A percentile compares a stretch with the other conserved stretches of the same genome.
Conservation (phyloP, 2,329 filamentous ascomycete genomes). For the Venturia effusa region DNA sequence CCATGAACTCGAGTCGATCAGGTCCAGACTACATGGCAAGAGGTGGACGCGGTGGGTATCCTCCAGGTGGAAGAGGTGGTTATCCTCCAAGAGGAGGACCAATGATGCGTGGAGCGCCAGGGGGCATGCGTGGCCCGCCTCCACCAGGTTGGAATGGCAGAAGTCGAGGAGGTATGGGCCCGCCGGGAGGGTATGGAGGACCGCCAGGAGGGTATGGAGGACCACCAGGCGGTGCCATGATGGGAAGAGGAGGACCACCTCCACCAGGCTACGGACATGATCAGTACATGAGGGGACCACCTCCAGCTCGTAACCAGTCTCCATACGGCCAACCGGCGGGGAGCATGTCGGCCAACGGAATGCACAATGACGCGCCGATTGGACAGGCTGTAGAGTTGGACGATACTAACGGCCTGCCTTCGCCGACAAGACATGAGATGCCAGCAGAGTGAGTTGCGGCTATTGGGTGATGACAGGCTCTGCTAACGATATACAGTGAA, state of each 20-base stretch:
- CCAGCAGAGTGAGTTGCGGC: constrained; percentile 16
- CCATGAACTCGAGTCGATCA: constrained; percentile 27
- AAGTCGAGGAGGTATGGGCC: constrained; percentile 22
- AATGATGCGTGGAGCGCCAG: constrained; percentile 23
- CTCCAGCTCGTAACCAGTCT: constrained; percentile 27
- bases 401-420: constrained; percentile 48
- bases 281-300: constrained; percentile 30
- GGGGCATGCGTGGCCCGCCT: constrained; percentile 23
- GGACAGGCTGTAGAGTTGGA: constrained; percentile 75
- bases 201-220: constrained; percentile 11
- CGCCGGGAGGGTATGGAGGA: constrained; percentile 13
- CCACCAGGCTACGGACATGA: constrained; percentile 20
- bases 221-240: constrained; percentile 15
- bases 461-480: constrained; percentile 15
- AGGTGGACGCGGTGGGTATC: constrained; percentile 28
- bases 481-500: background rate
- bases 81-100: constrained; percentile 24
- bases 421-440: constrained; percentile 17
- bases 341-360: constrained; percentile 30
- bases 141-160: constrained; percentile 25
- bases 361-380: constrained; percentile 23
- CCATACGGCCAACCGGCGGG: constrained; percentile 29
- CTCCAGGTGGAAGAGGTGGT: constrained; percentile 16
- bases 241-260: constrained; percentile 19
- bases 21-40: constrained; percentile 22